Evolutionary conservation across 2,329 filamentous ascomycete species (phyloP), one percentile per base, ranked within the genome.

Genomic region (Aspergillus quadrilineatus): DNA sequence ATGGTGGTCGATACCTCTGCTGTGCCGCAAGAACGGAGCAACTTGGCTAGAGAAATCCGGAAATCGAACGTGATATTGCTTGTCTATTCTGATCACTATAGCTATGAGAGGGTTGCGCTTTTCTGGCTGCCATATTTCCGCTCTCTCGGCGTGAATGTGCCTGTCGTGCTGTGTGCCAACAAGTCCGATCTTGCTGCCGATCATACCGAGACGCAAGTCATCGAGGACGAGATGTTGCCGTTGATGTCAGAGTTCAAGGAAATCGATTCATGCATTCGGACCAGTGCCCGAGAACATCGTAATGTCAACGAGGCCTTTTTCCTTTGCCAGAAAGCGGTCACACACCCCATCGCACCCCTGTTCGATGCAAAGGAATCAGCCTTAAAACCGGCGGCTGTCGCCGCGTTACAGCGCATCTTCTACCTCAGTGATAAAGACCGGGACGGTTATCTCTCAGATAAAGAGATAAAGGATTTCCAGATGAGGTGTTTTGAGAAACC

Each of bases 61-160:
- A 97, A 97, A 74, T 94, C 89, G 69, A 99, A 97, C 72, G 93
- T 97, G 64, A 97, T 99, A 62, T 82, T 97, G 15, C 85, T 99
- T 43, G 92, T 99, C 53, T 99, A 99, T 75, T 92, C 92, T 63
- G 94, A 99, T 73, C 93, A 97, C 76, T 99, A 99, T 79, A 97
- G 92, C 81, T 99, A 97, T 78, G 94, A 99, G 73, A 83, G 94
- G 37, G 92, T 99, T 3, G 94, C 93, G 3, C 81, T 99, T 45
- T 99, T 97, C 75, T 99, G 94, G 94, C 89, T 99, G 84, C 94
- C 94, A 9, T 95, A 97, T 75, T 97, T 99, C 70, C 89, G 94
- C 59, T 96, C 92, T 4, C 84, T 99, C 39, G 94, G 94, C n/a
- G 94, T 99, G 70, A 99, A 99, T 71, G 92, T 99, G 22, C 94